phyloP scores from a whole-genome alignment of 192 early-diverging fungal species.

The Oehlia diaphana region DNA sequence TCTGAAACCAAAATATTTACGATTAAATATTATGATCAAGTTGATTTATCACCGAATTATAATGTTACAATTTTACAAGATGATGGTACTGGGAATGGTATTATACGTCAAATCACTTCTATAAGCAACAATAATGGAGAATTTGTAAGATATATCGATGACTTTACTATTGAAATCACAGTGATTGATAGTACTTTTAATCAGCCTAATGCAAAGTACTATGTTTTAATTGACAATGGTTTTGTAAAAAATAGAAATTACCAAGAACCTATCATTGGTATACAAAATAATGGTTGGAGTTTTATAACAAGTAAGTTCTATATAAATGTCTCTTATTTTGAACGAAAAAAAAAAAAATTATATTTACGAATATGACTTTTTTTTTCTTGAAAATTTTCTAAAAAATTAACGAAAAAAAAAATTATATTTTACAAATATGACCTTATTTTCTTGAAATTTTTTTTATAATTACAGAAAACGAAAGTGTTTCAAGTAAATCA shows the following conservation, averaged over 20 bases:
- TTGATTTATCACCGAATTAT: background rate
- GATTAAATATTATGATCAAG: background rate
- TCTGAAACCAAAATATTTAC: background rate
- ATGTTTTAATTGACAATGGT: constrained; percentile 11
- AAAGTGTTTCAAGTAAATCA: too few relatives aligned
- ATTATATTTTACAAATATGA: too few relatives aligned
- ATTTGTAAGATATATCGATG: too few relatives aligned
- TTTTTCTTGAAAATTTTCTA: too few relatives aligned
- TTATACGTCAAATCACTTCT: background rate
- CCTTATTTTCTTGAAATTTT: too few relatives aligned
- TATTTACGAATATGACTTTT: background rate
- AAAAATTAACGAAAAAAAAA: too few relatives aligned
- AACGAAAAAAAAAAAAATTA: too few relatives aligned
- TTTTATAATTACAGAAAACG: too few relatives aligned
- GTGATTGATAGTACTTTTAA: background rate
- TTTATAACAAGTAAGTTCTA: background rate
- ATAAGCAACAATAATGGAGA: too few relatives aligned
- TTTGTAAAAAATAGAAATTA: constrained; percentile 1
- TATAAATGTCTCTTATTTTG: background rate
- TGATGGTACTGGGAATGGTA: too few relatives aligned
- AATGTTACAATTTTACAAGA: constrained; percentile 14
- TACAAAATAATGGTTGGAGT: background rate
- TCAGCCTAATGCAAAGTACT: background rate
- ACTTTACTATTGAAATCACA: too few relatives aligned
- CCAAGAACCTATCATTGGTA: background rate